Base-by-base conservation (phyloP, 441 rosid species). In the Brassica balearica region DNA sequence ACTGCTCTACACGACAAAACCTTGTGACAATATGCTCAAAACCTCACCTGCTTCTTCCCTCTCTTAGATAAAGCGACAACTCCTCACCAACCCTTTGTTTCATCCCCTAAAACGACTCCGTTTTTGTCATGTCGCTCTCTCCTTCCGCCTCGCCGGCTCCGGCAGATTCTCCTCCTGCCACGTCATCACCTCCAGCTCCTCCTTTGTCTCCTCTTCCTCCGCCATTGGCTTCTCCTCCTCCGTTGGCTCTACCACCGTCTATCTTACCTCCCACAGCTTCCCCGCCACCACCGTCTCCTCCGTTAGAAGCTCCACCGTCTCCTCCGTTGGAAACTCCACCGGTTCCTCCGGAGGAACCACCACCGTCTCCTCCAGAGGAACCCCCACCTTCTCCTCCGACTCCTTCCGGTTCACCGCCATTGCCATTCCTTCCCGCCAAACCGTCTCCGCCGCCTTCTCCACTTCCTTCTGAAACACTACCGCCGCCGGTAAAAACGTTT, bases 81-180 rank as follows among this genome's bases (percentile, higher is more conserved):
- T 77, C 27, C 72, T 32, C 59, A 8, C 8, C 51, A 8, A 46
- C 69, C 27, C 8, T 1, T 27, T 69, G 17, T 23, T 4, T 55
- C 3, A 43, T 25, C 55, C 48, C 17, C 61, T 0, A 8, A 46
- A 48, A 62, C 72, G 79, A 0, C 34, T 0, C 9, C 79, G 9
- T 17, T 43, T 74, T 74, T 8, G 0, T 32, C 0, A 80, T 80
- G 77, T 75, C 27, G 58, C 79, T 80, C 59, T 75, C 82, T 65
- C 82, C 79, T 70, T 65, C 46, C 43, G 10, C 78, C 43, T 71
- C 87, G 34, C 87, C 80, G 19, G 8, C 85, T 25, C 80, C 85
- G 38, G 68, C 46, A 0, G 65, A 41, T 62, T 75, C 75, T 9
- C 82, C 82, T 2, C 77, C 69, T 6, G 38, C 76, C 59, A 23